Evolutionary conservation across 2,329 filamentous ascomycete species (phyloP).

Genomic region (Blastomyces emzantsi): DNA sequence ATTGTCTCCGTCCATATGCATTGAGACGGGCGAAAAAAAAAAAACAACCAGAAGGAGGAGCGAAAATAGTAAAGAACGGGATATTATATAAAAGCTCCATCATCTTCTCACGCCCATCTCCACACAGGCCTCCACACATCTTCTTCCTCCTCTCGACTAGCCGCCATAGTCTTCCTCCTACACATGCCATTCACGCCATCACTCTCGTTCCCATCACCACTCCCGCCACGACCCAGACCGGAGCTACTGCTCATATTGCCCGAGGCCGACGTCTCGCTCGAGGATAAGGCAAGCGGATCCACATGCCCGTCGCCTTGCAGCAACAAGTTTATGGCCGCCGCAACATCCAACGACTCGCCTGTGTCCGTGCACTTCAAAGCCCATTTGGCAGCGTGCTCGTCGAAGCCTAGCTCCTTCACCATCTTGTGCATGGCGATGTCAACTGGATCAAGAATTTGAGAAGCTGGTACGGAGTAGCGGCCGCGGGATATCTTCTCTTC

Average conservation of each 20-base stretch:
- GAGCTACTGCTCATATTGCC: conserved; percentile 16
- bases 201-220: neutral
- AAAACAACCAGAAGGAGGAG: neutral
- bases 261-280: neutral
- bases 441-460: conserved; percentile 42
- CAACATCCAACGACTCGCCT: conserved; percentile 49
- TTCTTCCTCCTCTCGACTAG: conserved; percentile 11
- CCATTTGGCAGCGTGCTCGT: conserved; percentile 45
- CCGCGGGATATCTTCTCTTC: conserved; percentile 18
- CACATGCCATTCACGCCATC: neutral
- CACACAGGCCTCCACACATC: conserved; percentile 24
- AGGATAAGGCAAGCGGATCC: conserved; percentile 13
- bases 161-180: neutral
- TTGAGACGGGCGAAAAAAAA: neutral
- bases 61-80: neutral
- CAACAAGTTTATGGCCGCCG: conserved; percentile 49
- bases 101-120: conserved; percentile 29
- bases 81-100: neutral
- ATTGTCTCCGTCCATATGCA: neutral
- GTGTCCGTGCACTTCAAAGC: conserved; percentile 52
- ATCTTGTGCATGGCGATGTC: conserved; percentile 50
- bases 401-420: conserved; percentile 51
- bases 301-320: conserved; percentile 29
- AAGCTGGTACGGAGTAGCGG: conserved; percentile 21
- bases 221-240: conserved; percentile 8